Evolutionary conservation across 2,329 filamentous ascomycete genomes (phyloP).

Genomic region (Phialemoniopsis sp.): DNA sequence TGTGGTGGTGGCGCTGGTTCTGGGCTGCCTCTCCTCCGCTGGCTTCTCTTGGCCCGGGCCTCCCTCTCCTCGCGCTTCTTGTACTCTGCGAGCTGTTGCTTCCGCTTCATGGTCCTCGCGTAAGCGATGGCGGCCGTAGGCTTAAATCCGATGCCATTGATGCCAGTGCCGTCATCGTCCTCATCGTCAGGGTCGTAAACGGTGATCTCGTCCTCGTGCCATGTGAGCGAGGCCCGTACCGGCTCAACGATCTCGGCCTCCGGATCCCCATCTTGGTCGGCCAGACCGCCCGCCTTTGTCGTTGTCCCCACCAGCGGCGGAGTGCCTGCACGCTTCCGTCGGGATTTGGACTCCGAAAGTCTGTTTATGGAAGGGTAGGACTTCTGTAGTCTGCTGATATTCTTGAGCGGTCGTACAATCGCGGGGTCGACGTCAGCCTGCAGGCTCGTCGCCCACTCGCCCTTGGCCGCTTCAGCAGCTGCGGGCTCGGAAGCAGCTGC

Average conservation of each 20-base stretch:
- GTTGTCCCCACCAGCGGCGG: constrained; percentile 22
- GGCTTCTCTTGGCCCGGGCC: constrained; percentile 50
- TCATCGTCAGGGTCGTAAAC: constrained; percentile 60
- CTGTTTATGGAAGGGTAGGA: constrained; percentile 33
- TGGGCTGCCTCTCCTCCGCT: constrained; percentile 33
- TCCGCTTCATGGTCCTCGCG: constrained; percentile 50
- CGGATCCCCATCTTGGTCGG: constrained; percentile 21
- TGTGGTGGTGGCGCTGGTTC: too few relatives aligned
- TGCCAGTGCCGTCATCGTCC: constrained; percentile 63
- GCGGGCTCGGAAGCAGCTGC: too few relatives aligned
- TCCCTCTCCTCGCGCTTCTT: constrained; percentile 57
- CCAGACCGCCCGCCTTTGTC: constrained; percentile 11
- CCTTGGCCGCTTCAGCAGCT: background rate
- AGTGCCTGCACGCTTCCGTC: constrained; percentile 24
- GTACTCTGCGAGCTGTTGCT: constrained; percentile 60
- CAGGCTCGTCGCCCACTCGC: constrained; percentile 6
- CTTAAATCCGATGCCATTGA: constrained; percentile 65
- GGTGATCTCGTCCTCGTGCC: constrained; percentile 66
- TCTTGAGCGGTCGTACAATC: constrained; percentile 10
- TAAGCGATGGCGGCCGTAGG: constrained; percentile 59
- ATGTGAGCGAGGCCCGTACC: constrained; percentile 56
- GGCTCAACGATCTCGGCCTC: constrained; percentile 42
- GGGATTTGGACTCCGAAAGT: constrained; percentile 31
- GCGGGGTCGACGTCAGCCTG: constrained; percentile 16
- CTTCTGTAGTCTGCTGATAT: constrained; percentile 19